Percentiles rank a stretch among this genome's conserved stretches.
Evolutionary conservation across 345 rosid genomes (phyloP).

Genomic region (Salix caprea): DNA sequence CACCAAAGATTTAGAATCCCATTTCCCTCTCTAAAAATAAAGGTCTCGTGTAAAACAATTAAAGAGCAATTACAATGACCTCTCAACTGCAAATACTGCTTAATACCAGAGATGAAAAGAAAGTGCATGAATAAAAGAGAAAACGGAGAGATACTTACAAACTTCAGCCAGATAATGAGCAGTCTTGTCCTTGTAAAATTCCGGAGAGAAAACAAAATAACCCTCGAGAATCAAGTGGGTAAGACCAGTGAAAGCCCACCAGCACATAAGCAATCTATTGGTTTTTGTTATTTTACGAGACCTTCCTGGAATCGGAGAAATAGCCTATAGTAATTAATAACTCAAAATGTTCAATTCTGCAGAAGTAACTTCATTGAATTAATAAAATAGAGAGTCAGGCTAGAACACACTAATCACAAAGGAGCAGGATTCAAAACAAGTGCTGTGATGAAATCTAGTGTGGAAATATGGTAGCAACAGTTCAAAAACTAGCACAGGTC

Average conservation of each 20-base stretch:
- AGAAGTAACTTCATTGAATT: not conserved
- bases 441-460: not conserved
- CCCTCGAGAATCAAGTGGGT: slow-evolving; percentile 81
- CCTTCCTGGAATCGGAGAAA: slow-evolving; percentile 34
- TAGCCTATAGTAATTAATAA: not conserved
- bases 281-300: slow-evolving; percentile 34
- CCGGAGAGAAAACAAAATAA: slow-evolving; percentile 84
- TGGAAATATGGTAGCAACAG: not conserved
- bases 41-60: not conserved
- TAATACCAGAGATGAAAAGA: not conserved
- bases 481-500: not conserved
- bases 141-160: slow-evolving; percentile 52
- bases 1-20: not conserved
- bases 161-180: slow-evolving; percentile 81
- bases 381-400: not conserved
- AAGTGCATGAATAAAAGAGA: not conserved
- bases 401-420: not conserved
- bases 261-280: slow-evolving; percentile 80
- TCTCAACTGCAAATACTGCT: not conserved
- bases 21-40: not conserved
- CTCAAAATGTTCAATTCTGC: not conserved
- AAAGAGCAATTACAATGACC: not conserved
- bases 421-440: not conserved
- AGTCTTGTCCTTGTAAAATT: slow-evolving; percentile 73
- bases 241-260: slow-evolving; percentile 98